Conservation (phyloP, 148 eudicot genomes). For the Fallopia convolvulus region DNA sequence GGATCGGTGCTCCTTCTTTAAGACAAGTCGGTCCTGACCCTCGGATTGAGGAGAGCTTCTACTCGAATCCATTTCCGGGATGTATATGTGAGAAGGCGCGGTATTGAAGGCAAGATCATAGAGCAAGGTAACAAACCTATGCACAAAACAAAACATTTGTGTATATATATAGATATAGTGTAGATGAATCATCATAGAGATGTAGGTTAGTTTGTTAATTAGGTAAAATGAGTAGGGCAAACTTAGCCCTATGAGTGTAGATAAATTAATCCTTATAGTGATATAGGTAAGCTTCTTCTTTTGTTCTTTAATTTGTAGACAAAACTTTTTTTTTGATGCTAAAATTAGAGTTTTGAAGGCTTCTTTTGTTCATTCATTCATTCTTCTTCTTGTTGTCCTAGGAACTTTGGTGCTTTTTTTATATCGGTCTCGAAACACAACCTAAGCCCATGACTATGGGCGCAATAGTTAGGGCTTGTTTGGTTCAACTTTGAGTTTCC, state of each 20-base stretch:
- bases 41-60: constrained; percentile 50
- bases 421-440: too few relatives aligned
- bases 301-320: background rate
- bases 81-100: constrained; percentile 39
- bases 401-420: background rate
- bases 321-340: background rate
- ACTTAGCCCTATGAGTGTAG: too few relatives aligned
- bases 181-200: background rate
- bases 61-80: constrained; percentile 72
- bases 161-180: background rate
- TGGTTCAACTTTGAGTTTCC: too few relatives aligned
- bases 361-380: background rate
- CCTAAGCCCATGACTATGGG: too few relatives aligned
- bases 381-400: background rate
- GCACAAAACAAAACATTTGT: background rate
- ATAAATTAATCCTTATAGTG: background rate
- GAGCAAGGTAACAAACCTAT: background rate
- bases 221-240: background rate
- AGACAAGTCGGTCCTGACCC: constrained; percentile 39
- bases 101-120: constrained; percentile 9
- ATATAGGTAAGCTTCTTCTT: background rate
- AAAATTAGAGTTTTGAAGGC: background rate
- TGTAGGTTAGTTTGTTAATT: background rate
- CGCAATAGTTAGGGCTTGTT: too few relatives aligned
- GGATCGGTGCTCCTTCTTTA: constrained; percentile 40